Percentiles rank a stretch among this genome's conserved stretches.
Conservation (phyloP, 495 filamentous ascomycete genomes). For the Friedmanniomyces endolithicus region DNA sequence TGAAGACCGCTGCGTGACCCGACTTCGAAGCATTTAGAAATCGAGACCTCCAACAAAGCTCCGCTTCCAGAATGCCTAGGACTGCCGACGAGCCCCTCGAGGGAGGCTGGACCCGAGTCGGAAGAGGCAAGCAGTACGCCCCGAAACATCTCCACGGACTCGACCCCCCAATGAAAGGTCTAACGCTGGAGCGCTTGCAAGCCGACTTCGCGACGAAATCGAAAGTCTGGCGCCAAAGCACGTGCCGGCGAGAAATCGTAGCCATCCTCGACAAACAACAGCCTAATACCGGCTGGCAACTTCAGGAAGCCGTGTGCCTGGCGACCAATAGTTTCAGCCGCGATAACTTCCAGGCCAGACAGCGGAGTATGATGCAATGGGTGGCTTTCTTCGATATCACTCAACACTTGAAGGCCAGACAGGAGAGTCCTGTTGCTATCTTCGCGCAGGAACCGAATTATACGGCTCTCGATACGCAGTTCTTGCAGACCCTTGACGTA, state of each 20-base stretch:
- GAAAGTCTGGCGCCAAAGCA: neutral
- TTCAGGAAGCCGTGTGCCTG: slow-evolving; percentile 12
- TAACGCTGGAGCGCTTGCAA: neutral
- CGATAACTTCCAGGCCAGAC: neutral
- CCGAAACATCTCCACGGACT: neutral
- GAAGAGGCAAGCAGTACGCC: neutral
- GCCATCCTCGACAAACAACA: slow-evolving; percentile 9
- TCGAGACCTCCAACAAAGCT: too few species aligned
- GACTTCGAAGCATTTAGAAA: too few species aligned
- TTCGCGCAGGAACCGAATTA: slow-evolving; percentile 10
- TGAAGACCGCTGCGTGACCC: too few species aligned
- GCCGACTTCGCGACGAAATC: neutral
- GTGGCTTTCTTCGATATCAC: slow-evolving; percentile 15
- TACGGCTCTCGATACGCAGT: neutral
- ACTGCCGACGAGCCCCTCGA: neutral
- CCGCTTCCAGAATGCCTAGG: neutral
- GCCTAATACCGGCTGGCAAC: slow-evolving; percentile 9
- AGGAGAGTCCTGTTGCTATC: neutral
- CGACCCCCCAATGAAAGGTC: neutral
- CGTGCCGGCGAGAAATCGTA: slow-evolving; percentile 1
- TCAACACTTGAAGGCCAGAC: neutral
- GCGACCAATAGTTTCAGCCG: slow-evolving; percentile 12
- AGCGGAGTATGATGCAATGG: slow-evolving; percentile 11
- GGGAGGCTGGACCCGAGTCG: slow-evolving; percentile 1
- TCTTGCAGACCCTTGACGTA: neutral